Conservation (phyloP, 169 alveolate species). For the Plasmodium gonderi region DNA sequence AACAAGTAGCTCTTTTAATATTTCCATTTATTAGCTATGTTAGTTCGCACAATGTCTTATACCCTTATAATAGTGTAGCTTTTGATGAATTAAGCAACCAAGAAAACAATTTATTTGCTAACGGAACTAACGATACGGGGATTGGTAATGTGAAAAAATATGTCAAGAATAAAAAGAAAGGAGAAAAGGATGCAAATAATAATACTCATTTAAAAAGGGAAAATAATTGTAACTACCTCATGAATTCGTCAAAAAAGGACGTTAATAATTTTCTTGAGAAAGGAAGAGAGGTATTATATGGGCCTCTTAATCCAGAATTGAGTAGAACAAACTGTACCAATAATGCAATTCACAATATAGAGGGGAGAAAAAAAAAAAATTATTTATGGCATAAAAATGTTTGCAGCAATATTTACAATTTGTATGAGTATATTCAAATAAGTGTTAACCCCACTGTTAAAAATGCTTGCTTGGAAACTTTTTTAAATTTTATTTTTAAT, state of each 20-base stretch:
- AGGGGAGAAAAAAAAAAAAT: constrained; percentile 37
- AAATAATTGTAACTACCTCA: constrained; percentile 13
- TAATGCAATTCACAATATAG: background rate
- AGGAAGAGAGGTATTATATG: background rate
- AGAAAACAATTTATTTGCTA: constrained; percentile 33
- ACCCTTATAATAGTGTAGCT: constrained; percentile 37
- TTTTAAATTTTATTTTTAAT: constrained; percentile 57
- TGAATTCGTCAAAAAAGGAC: background rate
- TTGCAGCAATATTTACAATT: constrained; percentile 64
- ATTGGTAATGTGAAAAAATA: constrained; percentile 9
- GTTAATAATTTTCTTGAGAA: background rate
- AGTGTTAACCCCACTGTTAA: constrained; percentile 52
- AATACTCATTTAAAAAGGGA: background rate
- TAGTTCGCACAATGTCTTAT: constrained; percentile 10
- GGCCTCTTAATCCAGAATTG: constrained; percentile 20
- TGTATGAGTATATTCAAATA: constrained; percentile 74
- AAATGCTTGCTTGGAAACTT: constrained; percentile 73
- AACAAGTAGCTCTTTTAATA: constrained; percentile 60
- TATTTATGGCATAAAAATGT: constrained; percentile 65
- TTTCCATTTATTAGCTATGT: constrained; percentile 52
- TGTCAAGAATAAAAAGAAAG: background rate
- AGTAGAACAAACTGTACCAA: background rate
- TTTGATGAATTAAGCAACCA: constrained; percentile 52
- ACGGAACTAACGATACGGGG: background rate
- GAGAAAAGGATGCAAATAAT: constrained; percentile 39